Evolutionary conservation across 202 grass and related monocot species (phyloP).

Genomic region (Elaeis oleifera): DNA sequence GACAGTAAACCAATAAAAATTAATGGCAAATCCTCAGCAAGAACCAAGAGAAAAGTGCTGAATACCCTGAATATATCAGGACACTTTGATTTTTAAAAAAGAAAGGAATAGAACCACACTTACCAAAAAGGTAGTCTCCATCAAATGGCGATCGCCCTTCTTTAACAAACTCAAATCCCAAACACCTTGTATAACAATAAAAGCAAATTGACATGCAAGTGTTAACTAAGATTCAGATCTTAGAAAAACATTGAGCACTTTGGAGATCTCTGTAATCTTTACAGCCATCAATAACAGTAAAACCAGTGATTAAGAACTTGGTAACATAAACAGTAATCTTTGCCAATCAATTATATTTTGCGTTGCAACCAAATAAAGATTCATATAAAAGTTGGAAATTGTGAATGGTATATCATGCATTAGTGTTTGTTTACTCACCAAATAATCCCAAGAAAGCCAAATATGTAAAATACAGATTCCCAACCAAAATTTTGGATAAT

Average conservation of each 20-base stretch:
- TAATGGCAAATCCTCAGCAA: too few relatives aligned
- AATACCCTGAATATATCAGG: too few relatives aligned
- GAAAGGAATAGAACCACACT: conserved; percentile 25
- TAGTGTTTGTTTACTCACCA: conserved; percentile 46
- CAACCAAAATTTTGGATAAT: conserved; percentile 89
- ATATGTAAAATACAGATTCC: conserved; percentile 93
- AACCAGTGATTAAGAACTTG: too few relatives aligned
- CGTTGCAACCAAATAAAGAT: background rate
- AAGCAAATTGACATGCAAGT: background rate
- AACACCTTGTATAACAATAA: conserved; percentile 40
- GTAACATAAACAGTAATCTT: too few relatives aligned
- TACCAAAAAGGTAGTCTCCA: conserved; percentile 44
- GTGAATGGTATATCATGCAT: background rate
- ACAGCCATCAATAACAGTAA: too few relatives aligned
- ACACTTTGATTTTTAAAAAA: too few relatives aligned
- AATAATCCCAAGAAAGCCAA: conserved; percentile 87
- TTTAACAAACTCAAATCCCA: conserved; percentile 85
- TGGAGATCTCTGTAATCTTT: too few relatives aligned
- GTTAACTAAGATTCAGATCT: background rate
- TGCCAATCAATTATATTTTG: too few relatives aligned
- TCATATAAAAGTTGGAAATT: background rate
- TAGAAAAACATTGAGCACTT: too few relatives aligned
- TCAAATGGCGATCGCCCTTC: conserved; percentile 34
- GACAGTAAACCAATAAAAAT: too few relatives aligned
- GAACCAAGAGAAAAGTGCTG: too few relatives aligned